Base-by-base conservation (phyloP, 805 yeast species). In the Isabelozyma rhagii region DNA sequence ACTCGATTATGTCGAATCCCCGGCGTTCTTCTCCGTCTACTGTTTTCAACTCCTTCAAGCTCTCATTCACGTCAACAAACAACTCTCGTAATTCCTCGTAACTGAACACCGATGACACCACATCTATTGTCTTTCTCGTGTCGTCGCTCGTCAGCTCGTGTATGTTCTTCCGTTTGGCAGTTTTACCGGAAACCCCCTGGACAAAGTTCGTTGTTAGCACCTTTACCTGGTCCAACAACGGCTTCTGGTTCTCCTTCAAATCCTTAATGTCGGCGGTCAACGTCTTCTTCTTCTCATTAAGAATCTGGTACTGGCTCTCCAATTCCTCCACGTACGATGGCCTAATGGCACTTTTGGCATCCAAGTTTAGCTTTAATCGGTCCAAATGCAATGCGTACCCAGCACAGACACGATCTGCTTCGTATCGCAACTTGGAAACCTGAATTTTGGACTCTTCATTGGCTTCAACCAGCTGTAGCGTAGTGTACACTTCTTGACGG, bases 191-290 rank as follows among this genome's bases (percentile, higher is more conserved):
- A 45, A 2, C 45, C 8, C 56, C 56, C 7, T 38, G 47, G 5
- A 59, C 60, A 51, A 67, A 69, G 25, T 56, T 57, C 17, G 47
- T 50, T 3, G 61, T 59, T 43, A 71, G 53, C 7, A 38, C 17
- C n/a, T 56, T 56, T 66, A 72, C 69, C 44, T 71, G 59, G 27
- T 68, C 70, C 21, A 74, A 55, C 10, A 69, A 51, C 2, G 78
- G 79, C 45, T 68, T 61, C 48, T 72, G 70, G 7, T 61, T 59
- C 9, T 59, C 58, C 39, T 55, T 59, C 38, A 71, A 59, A 14
- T 61, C 55, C n/a, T 55, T 55, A 8, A 68, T 63, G 29, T 61
- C 62, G 17, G 53, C 51, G 11, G 55, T 46, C 4, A 63, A 45
- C 4, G 31, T 39, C 3, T 51, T 42, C 41, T 64, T 58, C 15